Base-by-base conservation (phyloP, 177 flowering plant species). In the Vitis hybrid region DNA sequence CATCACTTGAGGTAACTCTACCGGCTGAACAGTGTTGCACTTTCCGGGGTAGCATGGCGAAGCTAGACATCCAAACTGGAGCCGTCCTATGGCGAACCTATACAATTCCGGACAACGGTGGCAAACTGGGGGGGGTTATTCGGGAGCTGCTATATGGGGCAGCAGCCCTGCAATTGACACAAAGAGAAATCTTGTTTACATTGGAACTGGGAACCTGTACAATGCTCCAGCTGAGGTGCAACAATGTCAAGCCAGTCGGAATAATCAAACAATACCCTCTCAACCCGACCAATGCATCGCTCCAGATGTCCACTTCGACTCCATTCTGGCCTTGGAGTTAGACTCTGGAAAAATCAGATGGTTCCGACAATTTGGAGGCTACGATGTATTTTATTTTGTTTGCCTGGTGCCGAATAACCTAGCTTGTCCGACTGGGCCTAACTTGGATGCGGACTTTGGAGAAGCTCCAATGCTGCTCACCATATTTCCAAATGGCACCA, bases 371-470 rank as follows among this genome's bases (percentile, higher is more conserved):
- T 31, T 71, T 2, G 81, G 81, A 3, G 78, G 78, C 8, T 78
- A 75, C 14, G 78, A 75, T 22, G 22, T 78, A 0, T 78, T 69
- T 16, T 75, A 48, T 62, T 68, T 68, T 12, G 73, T 65, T 2
- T 75, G 79, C 50, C 63, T 56, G 22, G 55, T 57, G 22, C 74
- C 67, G 1, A 61, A 69, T 18, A 73, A 67, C 52, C 74, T 77
- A 0, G 65, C 73, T 55, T 78, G 81, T 49, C 79, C 77, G 0
- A 69, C 72, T 2, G 89, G 88, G 3, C 90, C 90, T 0, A 88
- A 84, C 66, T 10, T 65, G 19, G 90, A 86, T 74, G 89, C 88
- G 0, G 85, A 86, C 39, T 86, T 86, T 60, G 86, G 86, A 10
- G 89, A 85, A 74, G 84, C 83, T 64, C 79, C 79, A 0, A 73